A percentile compares a stretch with the other conserved stretches of the same genome.
phyloP scores from a whole-genome alignment of 2,329 filamentous ascomycete species.

The Colletotrichum viniferum region DNA sequence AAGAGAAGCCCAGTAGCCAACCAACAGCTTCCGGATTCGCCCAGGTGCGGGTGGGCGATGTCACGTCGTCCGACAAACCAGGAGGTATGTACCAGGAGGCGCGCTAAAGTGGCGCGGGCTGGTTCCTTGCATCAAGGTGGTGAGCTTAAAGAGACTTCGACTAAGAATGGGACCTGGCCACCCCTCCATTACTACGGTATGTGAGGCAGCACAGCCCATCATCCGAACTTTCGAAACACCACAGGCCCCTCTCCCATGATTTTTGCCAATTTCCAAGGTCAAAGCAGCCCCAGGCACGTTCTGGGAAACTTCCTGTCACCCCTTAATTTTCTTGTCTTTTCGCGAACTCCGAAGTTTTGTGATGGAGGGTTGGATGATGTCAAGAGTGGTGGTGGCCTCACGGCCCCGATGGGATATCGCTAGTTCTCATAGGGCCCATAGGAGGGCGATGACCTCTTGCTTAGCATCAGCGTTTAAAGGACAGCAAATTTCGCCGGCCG shows the following conservation, averaged over 20 bases:
- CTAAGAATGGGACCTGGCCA: not conserved
- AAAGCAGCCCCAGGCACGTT: not conserved
- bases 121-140: slow-evolving; percentile 4
- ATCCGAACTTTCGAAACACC: slow-evolving; percentile 19
- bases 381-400: slow-evolving; percentile 1
- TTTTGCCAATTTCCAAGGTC: not conserved
- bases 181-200: not conserved
- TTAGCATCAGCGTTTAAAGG: not conserved
- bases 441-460: not conserved
- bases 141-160: slow-evolving; percentile 22
- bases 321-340: not conserved
- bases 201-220: slow-evolving; percentile 21
- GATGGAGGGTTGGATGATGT: slow-evolving; percentile 1
- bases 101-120: not conserved
- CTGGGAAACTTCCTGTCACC: not conserved
- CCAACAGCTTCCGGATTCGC: not conserved
- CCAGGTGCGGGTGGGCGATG: not conserved
- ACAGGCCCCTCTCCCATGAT: slow-evolving; percentile 5
- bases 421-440: not conserved
- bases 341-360: not conserved
- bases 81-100: not conserved
- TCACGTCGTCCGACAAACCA: slow-evolving; percentile 4
- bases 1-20: not conserved
- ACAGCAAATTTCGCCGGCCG: not conserved
- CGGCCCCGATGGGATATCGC: not conserved